Base-by-base conservation (phyloP, 2,329 filamentous ascomycete species). In the Blastomyces parvus region DNA sequence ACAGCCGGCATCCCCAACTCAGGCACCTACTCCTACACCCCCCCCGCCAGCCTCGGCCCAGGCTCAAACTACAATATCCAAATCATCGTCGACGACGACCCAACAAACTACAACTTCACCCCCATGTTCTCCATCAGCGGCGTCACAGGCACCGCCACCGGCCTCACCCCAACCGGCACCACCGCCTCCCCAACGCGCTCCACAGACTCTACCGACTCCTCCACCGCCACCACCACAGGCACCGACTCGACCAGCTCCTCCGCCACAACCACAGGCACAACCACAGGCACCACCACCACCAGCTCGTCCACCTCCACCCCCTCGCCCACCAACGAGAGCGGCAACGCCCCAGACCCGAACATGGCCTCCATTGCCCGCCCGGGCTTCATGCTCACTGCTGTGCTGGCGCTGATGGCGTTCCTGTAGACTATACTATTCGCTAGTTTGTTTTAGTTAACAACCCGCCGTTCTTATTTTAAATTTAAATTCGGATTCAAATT, bases 51-150 rank as follows among this genome's bases (percentile, higher is more conserved):
- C 63, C 71, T 80, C 63, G 73, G 74, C 56, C 73, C 76, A 60
- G 76, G 78, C 67, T 72, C 72, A 48, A 76, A 80, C 70, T 84
- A 83, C 76, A 80, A 81, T 63, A 73, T 84, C 66, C 75, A 82
- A 70, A 84, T 84, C 69, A 73, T 82, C 69, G 73, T 76, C 67
- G 81, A 82, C 67, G 66, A 67, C 7, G 69, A 83, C 72, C 59
- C 74, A 9, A 64, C 61, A 59, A 69, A 78, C 65, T 74, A 73
- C 71, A 84, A 84, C 77, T 84, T 81, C 77, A 79, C 78, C 44
- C 78, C 80, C 7, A 77, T 76, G 65, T 84, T 84, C 73, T 74
- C 76, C 46, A 74, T 84, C 63, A 69, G 79, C 14, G 80, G 78
- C 65, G 74, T 74, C 65, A 78, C 77, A 63, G 78, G 74, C n/a